These are phyloP conservation scores for Mediolabrus comicus DNA, from an alignment of 108 stramenopile species.

Conservation along the genomic window DNA sequence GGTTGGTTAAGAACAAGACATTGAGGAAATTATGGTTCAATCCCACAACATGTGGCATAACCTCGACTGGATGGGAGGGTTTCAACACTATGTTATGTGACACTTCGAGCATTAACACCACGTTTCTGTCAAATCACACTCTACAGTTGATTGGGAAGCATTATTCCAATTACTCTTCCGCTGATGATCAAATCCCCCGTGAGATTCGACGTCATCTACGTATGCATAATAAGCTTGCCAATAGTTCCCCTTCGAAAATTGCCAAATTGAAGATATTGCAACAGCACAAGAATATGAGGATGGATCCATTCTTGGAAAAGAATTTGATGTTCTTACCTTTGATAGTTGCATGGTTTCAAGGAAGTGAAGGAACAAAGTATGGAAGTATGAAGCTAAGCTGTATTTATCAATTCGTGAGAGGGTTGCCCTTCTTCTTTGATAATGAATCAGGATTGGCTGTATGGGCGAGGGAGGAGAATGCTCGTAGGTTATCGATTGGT, in stretches of 20 bases:
- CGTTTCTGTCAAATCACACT: slow-evolving; percentile 11
- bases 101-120: slow-evolving; percentile 6
- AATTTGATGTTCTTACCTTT: neutral
- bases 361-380: neutral
- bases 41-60: neutral
- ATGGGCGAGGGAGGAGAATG: neutral
- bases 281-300: neutral
- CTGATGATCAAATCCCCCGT: neutral
- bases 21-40: neutral
- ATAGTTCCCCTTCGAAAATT: neutral
- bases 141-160: neutral
- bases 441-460: neutral
- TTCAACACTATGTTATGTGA: neutral
- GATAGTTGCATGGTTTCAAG: neutral
- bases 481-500: neutral
- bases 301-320: neutral
- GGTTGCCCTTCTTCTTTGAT: neutral
- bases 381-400: neutral
- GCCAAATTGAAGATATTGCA: neutral
- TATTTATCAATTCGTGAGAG: neutral
- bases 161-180: neutral
- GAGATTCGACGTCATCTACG: neutral
- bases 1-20: neutral
- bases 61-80: neutral
- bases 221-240: neutral